Evolutionary conservation across 176 grass and related monocot genomes (phyloP).

Genomic region (Avena atlantica): DNA sequence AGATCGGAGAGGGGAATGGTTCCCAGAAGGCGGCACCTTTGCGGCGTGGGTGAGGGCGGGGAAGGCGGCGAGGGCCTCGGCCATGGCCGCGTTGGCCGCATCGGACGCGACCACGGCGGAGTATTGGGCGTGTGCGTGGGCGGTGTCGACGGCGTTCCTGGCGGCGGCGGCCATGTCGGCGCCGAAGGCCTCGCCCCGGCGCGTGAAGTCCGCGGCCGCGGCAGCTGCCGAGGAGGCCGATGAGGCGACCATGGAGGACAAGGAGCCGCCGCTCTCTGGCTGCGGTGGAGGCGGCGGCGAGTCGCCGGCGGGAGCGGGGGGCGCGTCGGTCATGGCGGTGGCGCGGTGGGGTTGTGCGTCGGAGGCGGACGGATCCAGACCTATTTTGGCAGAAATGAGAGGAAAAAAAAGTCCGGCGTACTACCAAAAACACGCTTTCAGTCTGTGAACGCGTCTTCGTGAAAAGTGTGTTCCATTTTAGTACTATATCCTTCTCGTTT

Average conservation of each 20-base stretch:
- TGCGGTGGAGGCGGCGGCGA: conserved; percentile 2
- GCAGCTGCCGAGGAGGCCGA: conserved; percentile 47
- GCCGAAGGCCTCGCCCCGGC: conserved; percentile 56
- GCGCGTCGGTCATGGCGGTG: conserved; percentile 44
- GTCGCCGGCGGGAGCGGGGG: conserved; percentile 44
- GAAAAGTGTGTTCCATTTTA: no score
- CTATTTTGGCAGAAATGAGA: not conserved
- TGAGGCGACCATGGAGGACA: conserved; percentile 58
- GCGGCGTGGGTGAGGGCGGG: conserved; percentile 47
- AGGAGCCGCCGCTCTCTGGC: conserved; percentile 36
- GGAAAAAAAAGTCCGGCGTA: not conserved
- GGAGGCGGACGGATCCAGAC: conserved; percentile 4
- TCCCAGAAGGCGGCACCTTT: conserved; percentile 31
- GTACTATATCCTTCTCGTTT: no score
- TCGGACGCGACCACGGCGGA: conserved; percentile 41
- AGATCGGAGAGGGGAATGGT: conserved; percentile 38
- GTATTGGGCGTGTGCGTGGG: conserved; percentile 29
- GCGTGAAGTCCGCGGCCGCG: conserved; percentile 43
- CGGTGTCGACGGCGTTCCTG: conserved; percentile 45
- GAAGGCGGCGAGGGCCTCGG: conserved; percentile 35
- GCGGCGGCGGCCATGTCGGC: conserved; percentile 50
- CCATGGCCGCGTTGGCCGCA: conserved; percentile 38
- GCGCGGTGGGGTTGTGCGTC: conserved; percentile 22
- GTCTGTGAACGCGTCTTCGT: not conserved
- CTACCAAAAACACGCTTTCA: not conserved